Conservation (phyloP, 2,329 filamentous ascomycete species). For the Rhytidhysteron rufulum region DNA sequence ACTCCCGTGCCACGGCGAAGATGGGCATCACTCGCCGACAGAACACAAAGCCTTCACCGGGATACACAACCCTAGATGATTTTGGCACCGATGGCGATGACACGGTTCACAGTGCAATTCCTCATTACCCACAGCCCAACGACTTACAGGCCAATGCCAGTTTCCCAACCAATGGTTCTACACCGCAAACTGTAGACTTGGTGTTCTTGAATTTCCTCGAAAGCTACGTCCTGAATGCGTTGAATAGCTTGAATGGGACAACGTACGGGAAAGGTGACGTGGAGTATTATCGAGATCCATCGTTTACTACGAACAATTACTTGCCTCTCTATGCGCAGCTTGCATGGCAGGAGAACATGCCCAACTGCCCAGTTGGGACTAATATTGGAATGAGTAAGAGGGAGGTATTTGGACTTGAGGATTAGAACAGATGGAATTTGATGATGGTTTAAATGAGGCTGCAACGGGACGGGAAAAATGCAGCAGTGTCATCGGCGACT, state of each 20-base stretch:
- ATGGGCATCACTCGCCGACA: conserved; percentile 50
- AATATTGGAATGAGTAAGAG: conserved; percentile 22
- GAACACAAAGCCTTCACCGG: conserved; percentile 40
- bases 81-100: conserved; percentile 57
- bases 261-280: conserved; percentile 28
- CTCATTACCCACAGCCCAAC: conserved; percentile 46
- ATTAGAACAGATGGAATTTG: no score
- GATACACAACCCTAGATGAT: conserved; percentile 55
- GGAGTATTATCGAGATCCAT: conserved; percentile 34
- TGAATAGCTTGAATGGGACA: conserved; percentile 33
- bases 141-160: conserved; percentile 50
- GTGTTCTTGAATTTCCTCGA: conserved; percentile 52
- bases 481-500: background rate
- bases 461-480: background rate
- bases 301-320: conserved; percentile 42
- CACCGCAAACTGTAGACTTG: conserved; percentile 48
- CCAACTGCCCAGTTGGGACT: conserved; percentile 37
- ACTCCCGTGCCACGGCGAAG: conserved; percentile 25
- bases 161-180: conserved; percentile 42
- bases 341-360: conserved; percentile 38
- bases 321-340: conserved; percentile 39
- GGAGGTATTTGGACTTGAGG: no score
- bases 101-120: conserved; percentile 48
- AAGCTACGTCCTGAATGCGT: conserved; percentile 30
- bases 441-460: background rate